Evolutionary conservation across 2,329 filamentous ascomycete species (phyloP), one percentile per base, ranked within the genome.

Genomic region (Beauveria caledonica): DNA sequence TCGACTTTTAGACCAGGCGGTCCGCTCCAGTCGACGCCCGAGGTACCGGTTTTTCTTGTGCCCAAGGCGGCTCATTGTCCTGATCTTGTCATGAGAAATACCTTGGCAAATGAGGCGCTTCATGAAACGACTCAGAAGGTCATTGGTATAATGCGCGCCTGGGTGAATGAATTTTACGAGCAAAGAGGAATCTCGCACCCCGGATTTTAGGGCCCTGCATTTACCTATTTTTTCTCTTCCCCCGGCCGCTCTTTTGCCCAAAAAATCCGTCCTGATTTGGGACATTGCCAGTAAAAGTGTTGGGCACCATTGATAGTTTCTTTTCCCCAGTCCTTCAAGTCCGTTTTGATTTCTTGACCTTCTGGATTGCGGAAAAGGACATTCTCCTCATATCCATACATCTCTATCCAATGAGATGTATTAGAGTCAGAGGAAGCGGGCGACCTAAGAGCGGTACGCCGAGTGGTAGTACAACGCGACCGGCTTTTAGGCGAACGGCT

Each of bases 71-170:
- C 80, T 10, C 77, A 87, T 66, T 92, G 88, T 74, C 76, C 77
- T 2, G 75, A 81, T 5, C 82, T 84, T 0, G 92, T 89, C 77
- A 85, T 86, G 71, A 82, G 89, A 66, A 82, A 79, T 0, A 71
- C 73, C 0, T 80, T 81, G 0, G 78, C 88, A 0, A 76, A 90
- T 49, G 73, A 72, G 2, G 71, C 82, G 1, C 77, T 89, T 11
- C 75, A 73, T n/a, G 76, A 84, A 17, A 76, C 81, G 1, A 86
- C 89, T 67, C 70, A 72, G 50, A 70, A 79, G 62, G 76, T 86
- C 63, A 74, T 80, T 10, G 71, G 74, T 45, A 85, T 86, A 68
- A 86, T 88, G 9, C 73, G 78, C 63, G 77, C 75, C 58, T 90
- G 87, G 87, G 68, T 90, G 73, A 64, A 75, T 58, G 83, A 86